A percentile compares a stretch with the other conserved stretches of the same genome.
Evolutionary conservation across 495 filamentous ascomycete genomes (phyloP).

Genomic region (Amphirosellinia nigrospora): DNA sequence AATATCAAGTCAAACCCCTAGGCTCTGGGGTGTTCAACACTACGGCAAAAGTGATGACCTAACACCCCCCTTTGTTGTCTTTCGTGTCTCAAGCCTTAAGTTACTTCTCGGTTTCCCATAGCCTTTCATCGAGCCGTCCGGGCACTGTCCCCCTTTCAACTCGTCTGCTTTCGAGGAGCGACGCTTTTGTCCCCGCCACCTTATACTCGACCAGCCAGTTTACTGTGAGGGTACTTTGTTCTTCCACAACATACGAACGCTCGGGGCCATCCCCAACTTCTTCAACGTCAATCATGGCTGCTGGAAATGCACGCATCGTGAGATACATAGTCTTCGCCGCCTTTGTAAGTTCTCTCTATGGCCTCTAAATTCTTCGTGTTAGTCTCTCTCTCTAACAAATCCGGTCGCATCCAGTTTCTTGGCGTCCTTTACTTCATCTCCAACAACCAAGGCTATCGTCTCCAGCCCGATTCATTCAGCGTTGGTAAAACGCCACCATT

Average conservation of each 20-base stretch:
- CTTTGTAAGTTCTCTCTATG: conserved; percentile 65
- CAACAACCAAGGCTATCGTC: conserved; percentile 47
- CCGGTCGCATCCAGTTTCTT: conserved; percentile 60
- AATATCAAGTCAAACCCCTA: background rate
- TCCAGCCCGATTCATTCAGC: conserved; percentile 33
- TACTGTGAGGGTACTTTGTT: conserved; percentile 2
- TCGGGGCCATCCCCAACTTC: conserved; percentile 11
- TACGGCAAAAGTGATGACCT: conserved; percentile 22
- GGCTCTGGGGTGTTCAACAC: background rate
- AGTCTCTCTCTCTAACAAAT: background rate
- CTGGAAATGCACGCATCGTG: conserved; percentile 70
- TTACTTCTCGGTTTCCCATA: conserved; percentile 20
- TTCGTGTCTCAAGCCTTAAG: conserved; percentile 23
- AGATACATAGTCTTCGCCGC: conserved; percentile 90
- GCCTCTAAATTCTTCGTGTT: background rate
- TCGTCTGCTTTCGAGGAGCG: background rate
- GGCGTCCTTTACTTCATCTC: conserved; percentile 82
- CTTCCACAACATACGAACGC: conserved; percentile 10
- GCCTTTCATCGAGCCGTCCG: background rate
- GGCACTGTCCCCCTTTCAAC: conserved; percentile 3
- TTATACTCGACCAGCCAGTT: background rate
- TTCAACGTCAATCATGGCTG: conserved; percentile 59
- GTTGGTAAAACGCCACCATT: conserved; percentile 25
- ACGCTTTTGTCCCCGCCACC: background rate
- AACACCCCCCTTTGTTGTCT: conserved; percentile 19